phyloP scores from a whole-genome alignment of 352 stramenopile species.

The Phytopythium litorale region DNA sequence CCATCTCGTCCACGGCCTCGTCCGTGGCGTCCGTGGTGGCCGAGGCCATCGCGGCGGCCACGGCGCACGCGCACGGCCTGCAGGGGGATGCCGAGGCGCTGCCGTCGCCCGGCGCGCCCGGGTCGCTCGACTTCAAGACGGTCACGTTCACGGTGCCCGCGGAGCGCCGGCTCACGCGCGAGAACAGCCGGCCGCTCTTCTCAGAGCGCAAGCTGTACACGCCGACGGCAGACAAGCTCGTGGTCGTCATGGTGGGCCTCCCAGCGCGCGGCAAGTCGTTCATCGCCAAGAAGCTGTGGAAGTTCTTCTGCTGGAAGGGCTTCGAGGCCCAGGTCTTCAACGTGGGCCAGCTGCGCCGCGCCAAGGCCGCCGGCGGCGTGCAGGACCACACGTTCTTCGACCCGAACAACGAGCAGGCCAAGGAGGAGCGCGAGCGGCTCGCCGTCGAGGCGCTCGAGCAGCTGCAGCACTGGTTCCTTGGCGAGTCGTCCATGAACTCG shows the following conservation, averaged over 20 bases:
- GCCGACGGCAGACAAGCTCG: slow-evolving; percentile 90
- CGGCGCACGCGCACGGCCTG: not conserved
- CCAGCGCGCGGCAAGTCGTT: slow-evolving; percentile 95
- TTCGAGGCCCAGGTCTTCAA: slow-evolving; percentile 90
- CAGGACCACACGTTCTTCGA: slow-evolving; percentile 93
- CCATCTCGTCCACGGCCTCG: slow-evolving; percentile 6
- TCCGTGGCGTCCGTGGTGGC: slow-evolving; percentile 7
- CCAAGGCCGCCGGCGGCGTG: slow-evolving; percentile 49
- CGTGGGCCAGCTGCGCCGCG: slow-evolving; percentile 91
- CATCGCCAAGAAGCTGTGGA: slow-evolving; percentile 91
- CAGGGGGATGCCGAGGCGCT: slow-evolving; percentile 1
- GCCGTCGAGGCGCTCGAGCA: slow-evolving; percentile 73
- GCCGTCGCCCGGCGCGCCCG: slow-evolving; percentile 22
- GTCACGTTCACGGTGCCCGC: slow-evolving; percentile 29
- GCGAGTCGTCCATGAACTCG: slow-evolving; percentile 9
- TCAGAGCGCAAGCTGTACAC: slow-evolving; percentile 78
- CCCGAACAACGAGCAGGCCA: slow-evolving; percentile 79
- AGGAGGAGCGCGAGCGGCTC: slow-evolving; percentile 72
- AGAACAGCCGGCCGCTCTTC: slow-evolving; percentile 35
- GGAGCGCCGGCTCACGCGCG: slow-evolving; percentile 21
- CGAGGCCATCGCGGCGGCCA: slow-evolving; percentile 6
- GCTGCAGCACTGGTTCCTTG: slow-evolving; percentile 59
- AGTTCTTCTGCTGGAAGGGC: slow-evolving; percentile 83
- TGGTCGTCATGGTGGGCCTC: slow-evolving; percentile 95
- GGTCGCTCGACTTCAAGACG: slow-evolving; percentile 41